A percentile compares a stretch with the other conserved stretches of the same genome.
These are phyloP conservation scores for Drosera spatulata DNA, from an alignment of 179 eudicot genomes.

Conservation along the genomic window DNA sequence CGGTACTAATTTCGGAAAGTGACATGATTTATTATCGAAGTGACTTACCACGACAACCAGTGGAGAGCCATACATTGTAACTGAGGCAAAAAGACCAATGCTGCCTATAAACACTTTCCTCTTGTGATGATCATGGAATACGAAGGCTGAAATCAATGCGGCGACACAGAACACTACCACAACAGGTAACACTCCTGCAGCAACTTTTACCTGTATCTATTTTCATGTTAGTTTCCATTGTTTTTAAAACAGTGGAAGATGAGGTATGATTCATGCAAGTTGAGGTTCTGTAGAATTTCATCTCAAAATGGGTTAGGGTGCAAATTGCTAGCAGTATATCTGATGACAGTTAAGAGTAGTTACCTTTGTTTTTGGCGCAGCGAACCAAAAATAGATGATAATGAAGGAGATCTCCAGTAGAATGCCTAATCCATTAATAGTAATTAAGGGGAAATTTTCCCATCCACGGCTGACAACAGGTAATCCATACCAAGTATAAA, in stretches of 20 bases:
- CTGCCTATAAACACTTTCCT: background rate
- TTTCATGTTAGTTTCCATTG: background rate
- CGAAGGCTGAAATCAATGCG: background rate
- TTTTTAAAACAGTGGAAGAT: no score
- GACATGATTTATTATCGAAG: background rate
- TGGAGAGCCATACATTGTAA: slow-evolving; percentile 56
- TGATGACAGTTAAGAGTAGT: background rate
- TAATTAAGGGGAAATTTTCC: background rate
- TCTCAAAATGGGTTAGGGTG: background rate
- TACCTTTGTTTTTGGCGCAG: background rate
- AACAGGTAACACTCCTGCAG: background rate
- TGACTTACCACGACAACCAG: slow-evolving; percentile 57
- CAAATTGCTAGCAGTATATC: background rate
- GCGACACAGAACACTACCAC: background rate
- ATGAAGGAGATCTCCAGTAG: background rate
- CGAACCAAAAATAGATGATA: background rate
- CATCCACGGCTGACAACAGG: slow-evolving; percentile 48
- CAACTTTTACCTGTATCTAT: background rate
- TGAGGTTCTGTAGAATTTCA: background rate
- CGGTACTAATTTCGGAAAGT: no score
- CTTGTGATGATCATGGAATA: background rate
- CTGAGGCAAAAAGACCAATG: slow-evolving; percentile 41
- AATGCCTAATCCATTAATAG: background rate
- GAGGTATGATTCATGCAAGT: background rate
- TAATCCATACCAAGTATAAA: slow-evolving; percentile 81